Evolutionary conservation across 176 grass and related monocot species (phyloP).

Genomic region (Aegilops umbellulata): DNA sequence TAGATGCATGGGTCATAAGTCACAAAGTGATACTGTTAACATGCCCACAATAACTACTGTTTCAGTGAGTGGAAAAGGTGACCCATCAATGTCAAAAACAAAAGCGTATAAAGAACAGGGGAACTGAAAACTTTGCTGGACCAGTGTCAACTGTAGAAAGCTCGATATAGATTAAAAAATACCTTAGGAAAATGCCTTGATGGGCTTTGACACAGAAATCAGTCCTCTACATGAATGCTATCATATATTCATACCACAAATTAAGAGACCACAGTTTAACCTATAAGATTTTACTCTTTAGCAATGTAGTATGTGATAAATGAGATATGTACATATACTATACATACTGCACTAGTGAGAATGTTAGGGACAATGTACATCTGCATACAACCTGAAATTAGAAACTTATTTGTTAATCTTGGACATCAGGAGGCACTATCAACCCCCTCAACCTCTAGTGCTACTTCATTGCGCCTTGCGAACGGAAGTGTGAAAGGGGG

Average conservation of each 20-base stretch:
- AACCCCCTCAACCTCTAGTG: conserved; percentile 71
- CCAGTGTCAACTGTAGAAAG: not conserved
- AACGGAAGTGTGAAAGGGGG: conserved; percentile 94
- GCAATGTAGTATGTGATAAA: not conserved
- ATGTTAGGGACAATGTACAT: not conserved
- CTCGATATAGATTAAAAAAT: not conserved
- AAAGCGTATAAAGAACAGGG: not conserved
- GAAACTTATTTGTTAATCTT: not conserved
- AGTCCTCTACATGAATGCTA: not conserved
- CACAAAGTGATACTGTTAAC: not conserved
- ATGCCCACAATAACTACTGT: not conserved
- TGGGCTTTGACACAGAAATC: not conserved
- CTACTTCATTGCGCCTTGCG: conserved; percentile 81
- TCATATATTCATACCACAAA: not conserved
- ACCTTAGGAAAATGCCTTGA: not conserved
- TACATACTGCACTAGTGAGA: not conserved
- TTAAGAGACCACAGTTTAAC: not conserved
- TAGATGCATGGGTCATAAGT: not conserved
- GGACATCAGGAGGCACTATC: conserved; percentile 34
- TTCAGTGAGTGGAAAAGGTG: not conserved
- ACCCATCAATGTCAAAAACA: not conserved
- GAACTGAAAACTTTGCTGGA: not conserved
- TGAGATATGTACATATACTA: conserved; percentile 20
- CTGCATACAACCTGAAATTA: conserved; percentile 17
- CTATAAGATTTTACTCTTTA: not conserved